These are phyloP conservation scores for Wolfiporia cocos DNA, from an alignment of 1,284 basidiomycete genomes.

Conservation along the genomic window DNA sequence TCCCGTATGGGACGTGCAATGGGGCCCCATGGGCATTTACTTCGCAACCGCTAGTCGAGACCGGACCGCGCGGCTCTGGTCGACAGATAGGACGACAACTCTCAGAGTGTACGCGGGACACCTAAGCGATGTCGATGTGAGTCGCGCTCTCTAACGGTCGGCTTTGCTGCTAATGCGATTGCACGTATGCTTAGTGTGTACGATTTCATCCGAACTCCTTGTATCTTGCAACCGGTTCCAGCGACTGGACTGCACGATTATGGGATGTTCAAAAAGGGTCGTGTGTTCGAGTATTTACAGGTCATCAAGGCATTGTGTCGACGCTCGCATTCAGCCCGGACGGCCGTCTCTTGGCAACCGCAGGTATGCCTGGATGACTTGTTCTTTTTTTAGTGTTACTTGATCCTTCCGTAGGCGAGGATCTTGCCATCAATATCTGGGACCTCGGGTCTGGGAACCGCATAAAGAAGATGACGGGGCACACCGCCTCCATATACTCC, in stretches of 20 bases:
- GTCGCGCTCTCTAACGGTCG: conserved; percentile 22
- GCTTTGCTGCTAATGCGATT: not conserved
- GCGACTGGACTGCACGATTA: conserved; percentile 90
- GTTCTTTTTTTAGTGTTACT: too few relatives aligned
- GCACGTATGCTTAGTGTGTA: conserved; percentile 65
- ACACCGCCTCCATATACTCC: conserved; percentile 84
- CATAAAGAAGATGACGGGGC: conserved; percentile 97
- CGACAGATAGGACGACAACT: conserved; percentile 85
- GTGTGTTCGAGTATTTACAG: conserved; percentile 93
- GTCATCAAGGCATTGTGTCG: conserved; percentile 90
- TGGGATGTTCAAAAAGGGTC: conserved; percentile 98
- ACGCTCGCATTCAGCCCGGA: conserved; percentile 89
- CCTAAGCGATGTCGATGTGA: conserved; percentile 93
- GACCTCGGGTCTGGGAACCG: conserved; percentile 89
- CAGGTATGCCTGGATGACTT: conserved; percentile 43
- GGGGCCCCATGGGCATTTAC: conserved; percentile 97
- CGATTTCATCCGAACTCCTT: conserved; percentile 97
- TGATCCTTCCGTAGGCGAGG: conserved; percentile 58
- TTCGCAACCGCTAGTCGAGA: conserved; percentile 96
- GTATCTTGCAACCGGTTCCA: conserved; percentile 96
- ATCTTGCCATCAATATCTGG: conserved; percentile 93
- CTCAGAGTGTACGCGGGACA: conserved; percentile 95
- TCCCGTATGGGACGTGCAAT: conserved; percentile 98
- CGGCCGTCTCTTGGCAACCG: conserved; percentile 89
- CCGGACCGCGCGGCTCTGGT: conserved; percentile 94